Percentiles rank a stretch among this genome's conserved stretches.
Evolutionary conservation across 108 stramenopile species (phyloP).

Genomic region (Cylindrotheca fusiformis): DNA sequence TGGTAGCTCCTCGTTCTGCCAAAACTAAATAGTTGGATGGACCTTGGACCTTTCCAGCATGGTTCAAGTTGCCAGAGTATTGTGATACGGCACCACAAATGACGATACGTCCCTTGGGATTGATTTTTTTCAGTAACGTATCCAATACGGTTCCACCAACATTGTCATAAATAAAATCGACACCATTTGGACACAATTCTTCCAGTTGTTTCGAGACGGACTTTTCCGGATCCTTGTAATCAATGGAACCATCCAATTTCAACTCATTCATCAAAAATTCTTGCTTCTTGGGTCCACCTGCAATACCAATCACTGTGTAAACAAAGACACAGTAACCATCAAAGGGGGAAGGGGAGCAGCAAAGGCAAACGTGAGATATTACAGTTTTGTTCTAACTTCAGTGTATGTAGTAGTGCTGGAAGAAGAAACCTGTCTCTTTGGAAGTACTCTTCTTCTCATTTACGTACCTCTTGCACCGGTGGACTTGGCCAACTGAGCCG

Average conservation of each 20-base stretch:
- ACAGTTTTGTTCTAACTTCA: too few species aligned
- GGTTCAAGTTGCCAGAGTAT: constrained; percentile 37
- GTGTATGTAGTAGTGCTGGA: too few species aligned
- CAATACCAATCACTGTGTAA: constrained; percentile 45
- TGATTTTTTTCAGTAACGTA: constrained; percentile 23
- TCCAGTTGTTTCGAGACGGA: constrained; percentile 29
- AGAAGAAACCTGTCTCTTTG: too few species aligned
- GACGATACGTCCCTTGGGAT: constrained; percentile 29
- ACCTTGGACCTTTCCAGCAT: constrained; percentile 16
- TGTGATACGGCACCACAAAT: constrained; percentile 52
- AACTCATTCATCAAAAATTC: constrained; percentile 9
- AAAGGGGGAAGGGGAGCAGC: too few species aligned
- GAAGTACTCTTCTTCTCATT: too few species aligned
- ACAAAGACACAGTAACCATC: too few species aligned
- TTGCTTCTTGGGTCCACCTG: constrained; percentile 9
- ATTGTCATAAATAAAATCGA: constrained; percentile 52
- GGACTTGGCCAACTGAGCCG: constrained; percentile 34
- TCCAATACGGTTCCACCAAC: constrained; percentile 49
- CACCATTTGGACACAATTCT: constrained; percentile 35
- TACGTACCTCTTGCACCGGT: constrained; percentile 25
- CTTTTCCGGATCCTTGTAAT: constrained; percentile 32
- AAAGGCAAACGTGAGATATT: too few species aligned
- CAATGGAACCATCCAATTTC: constrained; percentile 25
- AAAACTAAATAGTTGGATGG: constrained; percentile 42
- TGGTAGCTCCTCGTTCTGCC: constrained; percentile 36